A percentile compares a stretch with the other conserved stretches of the same genome.
These are phyloP conservation scores for Tetrahymena borealis DNA, from an alignment of 73 alveolate genomes.

Conservation along the genomic window DNA sequence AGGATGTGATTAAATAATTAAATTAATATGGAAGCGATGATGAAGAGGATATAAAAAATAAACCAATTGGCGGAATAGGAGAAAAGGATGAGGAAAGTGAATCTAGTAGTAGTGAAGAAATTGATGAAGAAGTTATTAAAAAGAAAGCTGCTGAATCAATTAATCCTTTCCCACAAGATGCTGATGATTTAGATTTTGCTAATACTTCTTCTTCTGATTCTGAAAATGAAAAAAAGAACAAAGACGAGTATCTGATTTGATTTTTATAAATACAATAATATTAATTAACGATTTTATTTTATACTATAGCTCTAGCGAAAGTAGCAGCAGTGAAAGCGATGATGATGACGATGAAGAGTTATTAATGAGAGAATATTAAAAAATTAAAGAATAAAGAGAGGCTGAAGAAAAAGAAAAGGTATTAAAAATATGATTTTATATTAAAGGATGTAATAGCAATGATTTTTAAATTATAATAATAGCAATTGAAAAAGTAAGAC, in stretches of 20 bases:
- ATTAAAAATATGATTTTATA: neutral
- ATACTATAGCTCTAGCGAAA: neutral
- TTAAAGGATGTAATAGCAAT: neutral
- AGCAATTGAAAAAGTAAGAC: constrained; percentile 52
- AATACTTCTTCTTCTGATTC: constrained; percentile 17
- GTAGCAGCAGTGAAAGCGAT: neutral
- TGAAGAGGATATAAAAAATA: neutral
- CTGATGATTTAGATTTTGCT: constrained; percentile 58
- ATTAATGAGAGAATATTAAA: constrained; percentile 82
- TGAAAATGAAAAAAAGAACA: neutral
- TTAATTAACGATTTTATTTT: constrained; percentile 7
- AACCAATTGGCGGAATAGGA: constrained; percentile 35
- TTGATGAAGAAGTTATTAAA: neutral
- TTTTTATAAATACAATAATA: neutral
- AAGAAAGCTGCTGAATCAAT: neutral
- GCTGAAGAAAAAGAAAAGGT: constrained; percentile 71
- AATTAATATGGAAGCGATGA: constrained; percentile 5
- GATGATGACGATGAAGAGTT: constrained; percentile 66
- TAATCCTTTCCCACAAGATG: constrained; percentile 41
- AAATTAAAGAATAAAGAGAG: constrained; percentile 81
- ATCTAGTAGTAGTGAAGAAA: constrained; percentile 21
- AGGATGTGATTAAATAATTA: constrained; percentile 9
- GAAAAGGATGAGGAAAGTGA: constrained; percentile 34
- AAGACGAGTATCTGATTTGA: neutral
- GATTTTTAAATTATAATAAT: neutral